These are phyloP conservation scores for Fistulifera solaris DNA, from an alignment of 108 stramenopile genomes.

Conservation along the genomic window DNA sequence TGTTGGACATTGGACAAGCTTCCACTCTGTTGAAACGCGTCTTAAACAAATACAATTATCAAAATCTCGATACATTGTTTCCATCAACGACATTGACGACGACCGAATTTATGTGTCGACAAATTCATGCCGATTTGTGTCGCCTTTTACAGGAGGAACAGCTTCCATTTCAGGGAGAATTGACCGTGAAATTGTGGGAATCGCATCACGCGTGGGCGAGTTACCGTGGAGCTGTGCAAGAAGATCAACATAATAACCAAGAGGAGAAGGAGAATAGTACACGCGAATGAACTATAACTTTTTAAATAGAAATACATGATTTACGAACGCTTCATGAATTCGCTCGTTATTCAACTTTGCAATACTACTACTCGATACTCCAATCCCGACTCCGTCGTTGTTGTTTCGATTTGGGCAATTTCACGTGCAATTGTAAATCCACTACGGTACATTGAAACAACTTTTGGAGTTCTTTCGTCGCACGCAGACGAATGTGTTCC, in stretches of 20 bases:
- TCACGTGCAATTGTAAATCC: slow-evolving; percentile 51
- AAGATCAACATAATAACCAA: too few species aligned
- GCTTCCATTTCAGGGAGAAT: slow-evolving; percentile 50
- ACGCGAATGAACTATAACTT: too few species aligned
- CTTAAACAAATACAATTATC: slow-evolving; percentile 75
- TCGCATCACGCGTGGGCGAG: slow-evolving; percentile 93
- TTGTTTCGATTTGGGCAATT: slow-evolving; percentile 38
- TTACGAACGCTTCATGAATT: too few species aligned
- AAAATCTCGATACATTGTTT: slow-evolving; percentile 88
- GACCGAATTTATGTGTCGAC: slow-evolving; percentile 88
- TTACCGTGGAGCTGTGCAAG: too few species aligned
- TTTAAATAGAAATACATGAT: too few species aligned
- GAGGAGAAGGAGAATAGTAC: too few species aligned
- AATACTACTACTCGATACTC: too few species aligned
- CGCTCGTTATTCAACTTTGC: too few species aligned
- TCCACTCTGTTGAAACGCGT: slow-evolving; percentile 62
- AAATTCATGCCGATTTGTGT: slow-evolving; percentile 34
- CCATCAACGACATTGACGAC: slow-evolving; percentile 77
- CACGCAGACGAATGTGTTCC: slow-evolving; percentile 52
- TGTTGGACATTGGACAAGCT: slow-evolving; percentile 89
- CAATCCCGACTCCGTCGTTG: too few species aligned
- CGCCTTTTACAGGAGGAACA: slow-evolving; percentile 21
- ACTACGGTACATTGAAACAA: slow-evolving; percentile 54
- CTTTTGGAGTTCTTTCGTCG: slow-evolving; percentile 42
- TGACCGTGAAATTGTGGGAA: slow-evolving; percentile 88